These are phyloP conservation scores for Yamadazyma tumulicola DNA, from an alignment of 805 yeast genomes.

Conservation along the genomic window DNA sequence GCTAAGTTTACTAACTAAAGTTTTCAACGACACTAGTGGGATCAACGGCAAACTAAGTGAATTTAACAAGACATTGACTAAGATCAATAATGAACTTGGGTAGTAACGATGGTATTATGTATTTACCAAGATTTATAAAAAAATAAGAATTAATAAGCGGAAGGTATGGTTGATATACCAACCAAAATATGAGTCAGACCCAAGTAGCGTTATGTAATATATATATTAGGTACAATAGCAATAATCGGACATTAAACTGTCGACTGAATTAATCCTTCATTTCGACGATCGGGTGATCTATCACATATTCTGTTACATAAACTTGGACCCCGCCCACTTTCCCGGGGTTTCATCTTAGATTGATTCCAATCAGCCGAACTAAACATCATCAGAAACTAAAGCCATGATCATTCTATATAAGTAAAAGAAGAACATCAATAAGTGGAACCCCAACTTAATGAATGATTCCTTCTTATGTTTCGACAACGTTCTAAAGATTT, in stretches of 20 bases:
- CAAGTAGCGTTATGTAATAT: too few species aligned
- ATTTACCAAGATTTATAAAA: too few species aligned
- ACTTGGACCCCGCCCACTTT: too few species aligned
- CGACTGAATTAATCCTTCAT: too few species aligned
- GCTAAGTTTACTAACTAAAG: conserved; percentile 5
- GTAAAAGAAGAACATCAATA: conserved; percentile 91
- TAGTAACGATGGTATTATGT: conserved; percentile 1
- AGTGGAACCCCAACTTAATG: conserved; percentile 85
- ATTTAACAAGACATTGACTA: conserved; percentile 21
- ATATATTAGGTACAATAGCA: conserved; percentile 2
- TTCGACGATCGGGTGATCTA: too few species aligned
- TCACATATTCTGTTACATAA: too few species aligned
- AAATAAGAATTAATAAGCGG: too few species aligned
- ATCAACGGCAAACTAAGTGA: conserved; percentile 17
- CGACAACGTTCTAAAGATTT: conserved; percentile 89
- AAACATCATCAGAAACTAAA: conserved; percentile 62
- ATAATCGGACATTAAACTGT: too few species aligned
- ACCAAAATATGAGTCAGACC: too few species aligned
- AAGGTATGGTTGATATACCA: too few species aligned
- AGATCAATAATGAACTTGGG: conserved; percentile 13
- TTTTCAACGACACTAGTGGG: conserved; percentile 25
- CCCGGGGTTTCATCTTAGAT: too few species aligned
- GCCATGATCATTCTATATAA: conserved; percentile 95
- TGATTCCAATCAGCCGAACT: conserved; percentile 2
- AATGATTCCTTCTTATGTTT: conserved; percentile 92